A percentile compares a stretch with the other conserved stretches of the same genome.
phyloP scores from a whole-genome alignment of 2,329 filamentous ascomycete genomes.

The Corinectria fuckeliana region DNA sequence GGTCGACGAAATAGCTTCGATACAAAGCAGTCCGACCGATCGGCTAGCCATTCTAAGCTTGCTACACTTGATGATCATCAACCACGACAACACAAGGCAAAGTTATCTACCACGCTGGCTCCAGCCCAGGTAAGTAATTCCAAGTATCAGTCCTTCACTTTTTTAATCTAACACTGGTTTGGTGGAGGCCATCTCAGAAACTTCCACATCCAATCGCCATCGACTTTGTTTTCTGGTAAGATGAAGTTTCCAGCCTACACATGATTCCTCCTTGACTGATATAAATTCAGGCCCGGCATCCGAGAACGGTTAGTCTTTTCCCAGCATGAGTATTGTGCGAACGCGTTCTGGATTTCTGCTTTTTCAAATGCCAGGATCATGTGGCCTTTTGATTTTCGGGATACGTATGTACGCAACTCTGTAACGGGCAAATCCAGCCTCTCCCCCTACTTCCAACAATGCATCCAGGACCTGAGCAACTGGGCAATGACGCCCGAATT shows the following conservation, averaged over 20 bases:
- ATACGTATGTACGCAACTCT: constrained; percentile 31
- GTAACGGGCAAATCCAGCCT: constrained; percentile 34
- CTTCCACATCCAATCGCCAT: constrained; percentile 38
- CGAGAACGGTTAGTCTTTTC: constrained; percentile 40
- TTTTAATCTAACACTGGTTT: too few relatives aligned
- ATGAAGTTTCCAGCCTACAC: neutral
- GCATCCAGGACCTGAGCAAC: constrained; percentile 34
- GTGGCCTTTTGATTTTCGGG: constrained; percentile 35
- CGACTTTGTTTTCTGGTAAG: constrained; percentile 41
- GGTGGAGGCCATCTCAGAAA: constrained; percentile 37
- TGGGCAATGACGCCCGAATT: constrained; percentile 39
- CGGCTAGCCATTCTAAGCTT: constrained; percentile 32
- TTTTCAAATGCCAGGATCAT: constrained; percentile 27
- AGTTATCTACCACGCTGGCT: constrained; percentile 35
- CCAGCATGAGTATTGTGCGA: constrained; percentile 38
- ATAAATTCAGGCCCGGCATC: constrained; percentile 31
- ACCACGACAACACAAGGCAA: constrained; percentile 34
- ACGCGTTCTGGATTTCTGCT: constrained; percentile 38
- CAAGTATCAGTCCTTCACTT: too few relatives aligned
- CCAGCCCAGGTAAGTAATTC: constrained; percentile 31
- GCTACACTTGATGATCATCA: constrained; percentile 33
- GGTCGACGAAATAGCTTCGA: constrained; percentile 34
- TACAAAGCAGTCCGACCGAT: constrained; percentile 22
- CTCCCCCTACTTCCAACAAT: constrained; percentile 30
- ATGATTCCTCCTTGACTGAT: neutral